phyloP scores from a whole-genome alignment of 208 protist genomes.

The Trypanosoma avium region DNA sequence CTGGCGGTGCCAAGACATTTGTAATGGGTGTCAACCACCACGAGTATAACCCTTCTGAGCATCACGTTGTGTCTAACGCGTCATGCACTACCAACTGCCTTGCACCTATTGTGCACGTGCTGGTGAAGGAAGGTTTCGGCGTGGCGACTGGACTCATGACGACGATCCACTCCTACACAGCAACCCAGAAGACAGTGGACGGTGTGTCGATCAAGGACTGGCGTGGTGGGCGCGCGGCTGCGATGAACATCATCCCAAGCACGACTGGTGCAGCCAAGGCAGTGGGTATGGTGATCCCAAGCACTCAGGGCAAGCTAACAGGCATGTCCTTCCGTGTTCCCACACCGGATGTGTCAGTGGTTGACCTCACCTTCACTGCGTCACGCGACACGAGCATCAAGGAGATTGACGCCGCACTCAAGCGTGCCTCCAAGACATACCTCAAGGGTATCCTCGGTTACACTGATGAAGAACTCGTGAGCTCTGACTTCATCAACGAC shows the following conservation, averaged over 20 bases:
- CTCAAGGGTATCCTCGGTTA: slow-evolving; percentile 97
- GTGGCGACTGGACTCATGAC: slow-evolving; percentile 98
- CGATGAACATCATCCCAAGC: slow-evolving; percentile 99
- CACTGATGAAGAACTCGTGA: slow-evolving; percentile 99
- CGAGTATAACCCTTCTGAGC: slow-evolving; percentile 74
- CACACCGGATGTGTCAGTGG: slow-evolving; percentile 98
- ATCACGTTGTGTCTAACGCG: slow-evolving; percentile 96
- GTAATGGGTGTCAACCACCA: slow-evolving; percentile 99
- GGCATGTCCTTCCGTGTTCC: slow-evolving; percentile 99
- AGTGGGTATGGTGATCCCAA: slow-evolving; percentile 96
- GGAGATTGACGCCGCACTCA: slow-evolving; percentile 96
- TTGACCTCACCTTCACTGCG: slow-evolving; percentile 97
- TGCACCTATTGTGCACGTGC: slow-evolving; percentile 96
- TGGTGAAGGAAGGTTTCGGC: slow-evolving; percentile 96
- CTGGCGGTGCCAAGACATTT: slow-evolving; percentile 95
- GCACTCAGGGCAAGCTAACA: slow-evolving; percentile 88
- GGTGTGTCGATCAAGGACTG: slow-evolving; percentile 98
- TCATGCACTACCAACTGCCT: slow-evolving; percentile 99
- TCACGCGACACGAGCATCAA: slow-evolving; percentile 93
- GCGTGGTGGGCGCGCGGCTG: slow-evolving; percentile 95
- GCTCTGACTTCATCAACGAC: slow-evolving; percentile 97
- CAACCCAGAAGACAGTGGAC: slow-evolving; percentile 99
- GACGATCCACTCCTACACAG: slow-evolving; percentile 99
- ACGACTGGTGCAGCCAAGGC: slow-evolving; percentile 99
- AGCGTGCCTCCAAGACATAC: slow-evolving; percentile 87